These are phyloP conservation scores for Pulveroboletus sp. DNA, from an alignment of 768 basidiomycete species.

Conservation along the genomic window DNA sequence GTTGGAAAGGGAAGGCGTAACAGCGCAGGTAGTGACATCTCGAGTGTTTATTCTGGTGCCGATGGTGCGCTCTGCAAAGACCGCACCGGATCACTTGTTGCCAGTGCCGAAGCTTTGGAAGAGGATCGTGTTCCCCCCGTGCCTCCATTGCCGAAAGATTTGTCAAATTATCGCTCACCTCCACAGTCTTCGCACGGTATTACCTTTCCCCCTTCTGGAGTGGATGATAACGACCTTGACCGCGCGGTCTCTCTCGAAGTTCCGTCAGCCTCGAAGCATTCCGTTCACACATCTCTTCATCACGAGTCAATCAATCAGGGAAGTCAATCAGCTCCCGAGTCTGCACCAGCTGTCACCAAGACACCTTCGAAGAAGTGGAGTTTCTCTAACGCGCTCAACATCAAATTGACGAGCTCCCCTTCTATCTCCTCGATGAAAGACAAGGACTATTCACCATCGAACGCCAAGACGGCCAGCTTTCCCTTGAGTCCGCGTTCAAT, in stretches of 20 bases:
- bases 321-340: conserved; percentile 40
- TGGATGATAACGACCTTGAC: conserved; percentile 45
- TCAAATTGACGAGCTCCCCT: conserved; percentile 66
- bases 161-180: conserved; percentile 73
- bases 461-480: conserved; percentile 48
- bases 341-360: conserved; percentile 50
- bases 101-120: conserved; percentile 56
- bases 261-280: conserved; percentile 31
- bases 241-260: conserved; percentile 52
- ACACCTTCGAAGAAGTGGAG: conserved; percentile 97
- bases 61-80: conserved; percentile 65
- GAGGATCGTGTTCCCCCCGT: conserved; percentile 82
- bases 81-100: conserved; percentile 58
- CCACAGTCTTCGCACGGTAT: conserved; percentile 55
- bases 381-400: conserved; percentile 80
- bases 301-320: conserved; percentile 38
- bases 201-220: conserved; percentile 44
- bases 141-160: conserved; percentile 87
- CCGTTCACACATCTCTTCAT: conserved; percentile 33
- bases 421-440: conserved; percentile 53
- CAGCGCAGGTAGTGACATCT: conserved; percentile 84
- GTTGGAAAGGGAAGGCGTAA: conserved; percentile 63
- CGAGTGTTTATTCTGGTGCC: conserved; percentile 60
- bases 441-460: conserved; percentile 33
- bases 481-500: conserved; percentile 66